Conservation (phyloP, 805 yeast species). For the Yarrowia keelungensis region DNA sequence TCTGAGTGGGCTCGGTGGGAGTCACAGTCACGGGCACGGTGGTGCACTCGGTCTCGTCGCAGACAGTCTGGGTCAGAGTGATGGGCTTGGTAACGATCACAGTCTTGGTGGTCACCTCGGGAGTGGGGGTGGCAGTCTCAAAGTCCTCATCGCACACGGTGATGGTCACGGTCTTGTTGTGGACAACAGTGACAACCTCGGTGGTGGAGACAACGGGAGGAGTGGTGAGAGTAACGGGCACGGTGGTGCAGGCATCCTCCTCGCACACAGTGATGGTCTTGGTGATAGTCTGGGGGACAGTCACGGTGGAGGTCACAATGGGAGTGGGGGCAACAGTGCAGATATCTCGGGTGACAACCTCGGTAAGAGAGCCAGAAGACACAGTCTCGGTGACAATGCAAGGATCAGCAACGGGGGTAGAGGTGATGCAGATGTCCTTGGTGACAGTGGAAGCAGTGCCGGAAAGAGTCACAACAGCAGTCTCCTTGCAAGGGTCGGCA, state of each 20-base stretch:
- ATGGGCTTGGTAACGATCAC: background rate
- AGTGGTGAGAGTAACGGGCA: conserved; percentile 3
- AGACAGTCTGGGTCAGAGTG: conserved; percentile 6
- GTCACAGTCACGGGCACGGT: conserved; percentile 16
- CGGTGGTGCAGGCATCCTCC: conserved; percentile 4
- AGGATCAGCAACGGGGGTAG: conserved; percentile 1
- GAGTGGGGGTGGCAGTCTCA: background rate
- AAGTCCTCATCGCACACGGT: background rate
- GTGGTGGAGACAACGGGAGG: background rate
- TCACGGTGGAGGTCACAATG: conserved; percentile 5
- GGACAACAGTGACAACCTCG: background rate
- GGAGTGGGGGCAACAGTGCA: conserved; percentile 5
- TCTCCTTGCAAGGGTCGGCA: conserved; percentile 19
- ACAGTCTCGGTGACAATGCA: conserved; percentile 5
- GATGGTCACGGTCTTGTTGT: background rate
- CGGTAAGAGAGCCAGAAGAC: conserved; percentile 3
- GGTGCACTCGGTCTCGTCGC: conserved; percentile 14
- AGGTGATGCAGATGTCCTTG: conserved; percentile 1
- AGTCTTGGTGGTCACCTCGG: conserved; percentile 1
- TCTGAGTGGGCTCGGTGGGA: conserved; percentile 12
- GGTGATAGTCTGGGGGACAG: conserved; percentile 17
- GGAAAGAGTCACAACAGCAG: conserved; percentile 1
- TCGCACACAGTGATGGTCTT: conserved; percentile 15
- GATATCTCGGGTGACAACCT: background rate
- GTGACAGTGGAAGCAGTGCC: conserved; percentile 1